These are phyloP conservation scores for Polytrichum formosum DNA, from an alignment of 225 moss, liverwort and hornwort genomes.

Conservation along the genomic window DNA sequence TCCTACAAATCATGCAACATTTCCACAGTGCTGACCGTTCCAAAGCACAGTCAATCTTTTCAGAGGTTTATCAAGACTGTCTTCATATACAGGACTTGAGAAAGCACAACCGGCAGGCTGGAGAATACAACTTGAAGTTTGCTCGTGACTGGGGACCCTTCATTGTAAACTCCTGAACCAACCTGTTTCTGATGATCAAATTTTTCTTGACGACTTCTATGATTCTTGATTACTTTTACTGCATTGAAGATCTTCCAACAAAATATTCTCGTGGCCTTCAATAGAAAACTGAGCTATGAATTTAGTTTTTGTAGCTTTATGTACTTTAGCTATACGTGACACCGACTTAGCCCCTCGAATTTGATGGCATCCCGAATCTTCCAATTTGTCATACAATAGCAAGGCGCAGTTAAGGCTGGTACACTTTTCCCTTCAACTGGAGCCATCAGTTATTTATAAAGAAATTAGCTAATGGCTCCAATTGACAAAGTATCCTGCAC, in stretches of 20 bases:
- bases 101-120: slow-evolving; percentile 53
- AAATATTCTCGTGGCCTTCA: background rate
- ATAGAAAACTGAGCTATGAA: too few species aligned
- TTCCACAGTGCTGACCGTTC: slow-evolving; percentile 37
- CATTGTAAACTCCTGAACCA: slow-evolving; percentile 24
- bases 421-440: too few species aligned
- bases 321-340: too few species aligned
- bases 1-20: slow-evolving; percentile 51
- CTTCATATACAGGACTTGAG: slow-evolving; percentile 57
- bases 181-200: background rate
- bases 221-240: background rate
- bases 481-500: too few species aligned
- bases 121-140: slow-evolving; percentile 90
- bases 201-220: background rate
- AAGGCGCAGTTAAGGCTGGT: too few species aligned
- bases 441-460: too few species aligned
- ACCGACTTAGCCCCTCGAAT: too few species aligned
- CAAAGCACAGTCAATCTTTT: slow-evolving; percentile 41
- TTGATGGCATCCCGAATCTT: too few species aligned
- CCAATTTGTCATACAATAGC: too few species aligned
- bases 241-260: background rate
- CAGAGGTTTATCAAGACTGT: slow-evolving; percentile 61
- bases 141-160: slow-evolving; percentile 75
- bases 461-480: too few species aligned
- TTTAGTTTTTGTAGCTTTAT: too few species aligned